Evolutionary conservation across 805 yeast genomes (phyloP), one percentile per base, ranked within the genome.

Genomic region (Myxozyma lipomycoides): DNA sequence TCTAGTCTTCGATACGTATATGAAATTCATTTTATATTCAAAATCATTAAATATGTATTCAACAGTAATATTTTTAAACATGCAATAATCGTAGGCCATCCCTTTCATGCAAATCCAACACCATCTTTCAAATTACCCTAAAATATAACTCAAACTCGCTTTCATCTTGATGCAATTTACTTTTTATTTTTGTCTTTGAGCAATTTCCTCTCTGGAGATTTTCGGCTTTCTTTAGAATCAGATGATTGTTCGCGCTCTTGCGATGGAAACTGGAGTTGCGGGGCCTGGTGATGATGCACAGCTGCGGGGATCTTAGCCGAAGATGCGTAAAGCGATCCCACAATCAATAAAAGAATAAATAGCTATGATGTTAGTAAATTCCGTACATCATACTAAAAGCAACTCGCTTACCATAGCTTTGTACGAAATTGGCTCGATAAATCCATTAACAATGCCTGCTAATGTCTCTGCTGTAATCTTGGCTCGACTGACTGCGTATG

Each of bases 391-490:
- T 30, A 30, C 7, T 19, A 24, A 10, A 7, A 21, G 19, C 10
- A 4, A 17, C 4, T 19, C 19, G 23, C 53, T 17, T 45, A 57
- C 55, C 63, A 85, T 73, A 2, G 89, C 73, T 64, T 85, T 83
- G 78, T 86, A 77, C 28, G 83, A 78, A 35, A 87, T 82, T 1
- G 86, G 84, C 50, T 75, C 78, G 21, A 86, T 68, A 61, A 87
- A 87, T 1, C 89, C 81, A 67, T 88, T 85, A 40, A 88, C 71
- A 5, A 86, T 84, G 55, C 84, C 91, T 1, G 95, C 95, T 60
- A 87, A 75, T 0, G 91, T 83, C 63, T 83, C 89, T 0, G 95
- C 95, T 42, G 89, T 81, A 48, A 88, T 76, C 53, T 75, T 75
- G 1, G 91, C 85, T 43, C 80, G 76, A 2, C 86, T 90, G 10